Percentiles rank a stretch among this genome's conserved stretches.
Conservation (phyloP, 106 monocot species). For the Platanthera zijinensis region DNA sequence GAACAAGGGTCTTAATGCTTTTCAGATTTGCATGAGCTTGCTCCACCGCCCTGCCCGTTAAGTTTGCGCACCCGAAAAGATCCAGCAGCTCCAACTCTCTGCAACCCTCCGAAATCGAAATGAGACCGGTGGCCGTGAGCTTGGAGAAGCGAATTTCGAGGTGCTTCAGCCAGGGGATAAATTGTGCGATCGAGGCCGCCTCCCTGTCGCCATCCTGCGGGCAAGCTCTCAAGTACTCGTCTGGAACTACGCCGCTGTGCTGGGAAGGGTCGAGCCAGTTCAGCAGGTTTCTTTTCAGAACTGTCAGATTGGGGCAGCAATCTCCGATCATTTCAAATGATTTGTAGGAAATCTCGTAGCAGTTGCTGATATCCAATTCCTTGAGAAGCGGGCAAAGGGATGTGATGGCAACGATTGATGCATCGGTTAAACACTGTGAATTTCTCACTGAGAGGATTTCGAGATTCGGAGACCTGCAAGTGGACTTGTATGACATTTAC, state of each 20-base stretch:
- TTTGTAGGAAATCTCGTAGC: constrained; percentile 79
- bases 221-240: constrained; percentile 54
- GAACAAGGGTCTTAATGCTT: constrained; percentile 42
- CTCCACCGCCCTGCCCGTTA: constrained; percentile 70
- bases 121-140: constrained; percentile 39
- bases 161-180: constrained; percentile 69
- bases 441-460: constrained; percentile 62
- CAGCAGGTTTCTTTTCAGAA: constrained; percentile 70
- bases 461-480: constrained; percentile 55
- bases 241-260: constrained; percentile 71
- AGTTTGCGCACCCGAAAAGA: constrained; percentile 74
- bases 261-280: constrained; percentile 98
- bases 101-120: constrained; percentile 48
- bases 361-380: constrained; percentile 76
- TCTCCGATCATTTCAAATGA: constrained; percentile 68
- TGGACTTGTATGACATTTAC: background rate
- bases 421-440: constrained; percentile 52
- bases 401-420: constrained; percentile 51
- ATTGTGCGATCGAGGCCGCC: constrained; percentile 48
- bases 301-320: constrained; percentile 46
- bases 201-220: constrained; percentile 90
- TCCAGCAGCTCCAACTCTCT: constrained; percentile 57
- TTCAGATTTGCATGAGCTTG: constrained; percentile 53
- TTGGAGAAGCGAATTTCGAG: constrained; percentile 86
- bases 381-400: constrained; percentile 38